phyloP scores from a whole-genome alignment of 257 asterid species.

The Solanum paucissectum region DNA sequence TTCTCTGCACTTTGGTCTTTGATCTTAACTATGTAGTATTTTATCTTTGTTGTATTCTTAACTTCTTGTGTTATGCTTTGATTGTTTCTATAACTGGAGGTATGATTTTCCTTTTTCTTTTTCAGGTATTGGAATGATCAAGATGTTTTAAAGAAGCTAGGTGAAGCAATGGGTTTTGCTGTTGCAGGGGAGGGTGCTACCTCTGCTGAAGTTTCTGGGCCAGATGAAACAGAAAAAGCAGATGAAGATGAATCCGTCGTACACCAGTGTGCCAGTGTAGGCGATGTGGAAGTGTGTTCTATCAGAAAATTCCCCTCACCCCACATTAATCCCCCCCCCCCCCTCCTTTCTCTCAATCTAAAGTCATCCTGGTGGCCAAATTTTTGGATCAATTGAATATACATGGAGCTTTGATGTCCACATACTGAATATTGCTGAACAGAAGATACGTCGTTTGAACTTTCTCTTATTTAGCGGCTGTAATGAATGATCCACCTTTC shows the following conservation, averaged over 20 bases:
- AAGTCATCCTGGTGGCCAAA: background rate
- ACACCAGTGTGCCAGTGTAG: slow-evolving; percentile 79
- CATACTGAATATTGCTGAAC: background rate
- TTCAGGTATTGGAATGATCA: slow-evolving; percentile 88
- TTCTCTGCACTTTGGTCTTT: background rate
- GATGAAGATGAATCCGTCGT: slow-evolving; percentile 80
- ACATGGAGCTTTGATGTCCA: background rate
- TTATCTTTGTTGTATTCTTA: background rate
- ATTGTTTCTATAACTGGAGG: background rate
- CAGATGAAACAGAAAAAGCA: slow-evolving; percentile 65
- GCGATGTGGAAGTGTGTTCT: slow-evolving; percentile 59
- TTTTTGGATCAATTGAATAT: background rate
- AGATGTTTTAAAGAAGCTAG: slow-evolving; percentile 73
- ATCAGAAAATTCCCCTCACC: background rate
- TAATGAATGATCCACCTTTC: background rate
- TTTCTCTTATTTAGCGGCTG: background rate
- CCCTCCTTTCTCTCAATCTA: background rate
- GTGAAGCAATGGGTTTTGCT: slow-evolving; percentile 93
- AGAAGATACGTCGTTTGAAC: background rate
- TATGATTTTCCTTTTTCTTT: background rate
- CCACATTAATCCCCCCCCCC: background rate
- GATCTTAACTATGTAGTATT: background rate
- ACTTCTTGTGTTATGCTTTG: background rate
- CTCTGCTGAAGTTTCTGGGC: slow-evolving; percentile 49
- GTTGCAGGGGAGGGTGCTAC: slow-evolving; percentile 49